Base-by-base conservation (phyloP, 75 land plant genomes). In the Pinus taeda region DNA sequence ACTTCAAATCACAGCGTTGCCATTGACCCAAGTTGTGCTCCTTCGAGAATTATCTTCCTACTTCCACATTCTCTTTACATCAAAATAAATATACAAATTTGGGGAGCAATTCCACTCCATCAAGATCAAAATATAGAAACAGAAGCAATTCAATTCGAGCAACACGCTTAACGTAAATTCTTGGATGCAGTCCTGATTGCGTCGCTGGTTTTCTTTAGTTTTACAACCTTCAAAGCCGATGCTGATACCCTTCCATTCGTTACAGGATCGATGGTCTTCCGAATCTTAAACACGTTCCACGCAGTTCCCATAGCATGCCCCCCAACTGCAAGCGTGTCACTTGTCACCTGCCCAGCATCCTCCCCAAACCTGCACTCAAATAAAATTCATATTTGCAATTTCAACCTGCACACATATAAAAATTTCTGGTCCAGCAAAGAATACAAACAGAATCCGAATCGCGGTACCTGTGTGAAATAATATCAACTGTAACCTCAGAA, bases 301-400 rank as follows among this genome's bases (percentile, higher is more conserved):
- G 92, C 98, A 22, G 98, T 88, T 21, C 89, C 83, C 15, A 90
- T 79, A 9, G 83, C 81, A 79, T 95, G 92, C 30, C 96, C 96
- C 24, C 90, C 98, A 29, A 93, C 89, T 26, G 88, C 91, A 55
- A 93, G 76, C 11, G 69, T 87, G 59, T 91, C 92, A 22, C 79
- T 82, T 0, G 95, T 86, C 22, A 88, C 90, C 75, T 89, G 86
- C 62, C 89, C 95, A 66, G 93, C 98, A 55, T 74, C 83, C 21
- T 89, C 93, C 24, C 98, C 98, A 81, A 69, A 95, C 83, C 87
- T 85, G 85, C 71, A 67, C 20, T 67, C 11, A 1, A 67, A 36
- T 37, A 6, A 36, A 6, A 37, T 36, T 6, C n/a, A 64, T 15
- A 4, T 29, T 30, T 15, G 12, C 6, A 75, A 75, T 30, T 57